Base-by-base conservation (phyloP, 129 eudicot genomes). In the Flaveria trinervia region DNA sequence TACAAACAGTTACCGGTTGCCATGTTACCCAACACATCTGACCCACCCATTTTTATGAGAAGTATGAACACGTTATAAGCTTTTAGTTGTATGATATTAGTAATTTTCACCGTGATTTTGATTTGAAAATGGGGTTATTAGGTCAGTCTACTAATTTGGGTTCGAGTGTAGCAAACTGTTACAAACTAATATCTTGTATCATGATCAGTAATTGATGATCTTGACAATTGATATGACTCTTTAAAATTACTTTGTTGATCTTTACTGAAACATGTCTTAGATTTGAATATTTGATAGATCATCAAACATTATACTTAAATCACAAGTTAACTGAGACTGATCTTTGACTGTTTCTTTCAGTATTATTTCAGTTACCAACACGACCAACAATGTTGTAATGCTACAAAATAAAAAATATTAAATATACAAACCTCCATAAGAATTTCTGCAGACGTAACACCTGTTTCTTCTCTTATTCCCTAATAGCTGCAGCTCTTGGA, bases 401-500 rank as follows among this genome's bases (percentile, higher is more conserved):
- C 28, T 1, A 26, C 16, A 23, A 2, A 54, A 14, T 18, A 80
- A 68, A 20, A 20, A 20, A 20, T 20, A 23, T n/a, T 33, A 2
- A 54, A 14, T n/a, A 80, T 51, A 46, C 82, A 70, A 54, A 93
- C 99, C 99, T 94, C 97, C 36, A 90, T 96, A 65, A 94, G 79
- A 75, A 87, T 70, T 76, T 94, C 96, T 28, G 93, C 98, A 36
- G 97, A 91, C 23, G 96, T 87, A 76, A 94, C 96, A 67, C 99
- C 99, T 25, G 99, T 94, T 84, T 94, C 99, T 87, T 94, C 99
- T 87, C 89, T 83, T 60, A 91, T 84, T 94, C 99, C 84, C 99
- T 86, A 68, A 91, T 68, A 28, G 97, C 99, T 68, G 99, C 97
- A 77, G 75, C 80, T 84, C 89, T 85, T 80, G 97, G 97, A 84